Evolutionary conservation across 768 basidiomycete genomes (phyloP).

Genomic region (Lactarius sp.): DNA sequence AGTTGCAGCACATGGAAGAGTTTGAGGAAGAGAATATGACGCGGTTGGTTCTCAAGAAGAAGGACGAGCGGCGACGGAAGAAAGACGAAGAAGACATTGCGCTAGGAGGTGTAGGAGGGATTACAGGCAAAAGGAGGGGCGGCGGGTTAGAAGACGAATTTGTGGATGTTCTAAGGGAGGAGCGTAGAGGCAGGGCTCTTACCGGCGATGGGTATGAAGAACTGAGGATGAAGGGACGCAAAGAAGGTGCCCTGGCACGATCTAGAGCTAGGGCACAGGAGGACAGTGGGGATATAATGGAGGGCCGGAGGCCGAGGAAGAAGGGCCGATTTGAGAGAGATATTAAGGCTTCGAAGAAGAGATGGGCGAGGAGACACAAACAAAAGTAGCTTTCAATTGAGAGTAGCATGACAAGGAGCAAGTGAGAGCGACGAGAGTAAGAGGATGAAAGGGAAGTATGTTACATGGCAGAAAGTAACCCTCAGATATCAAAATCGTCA

Average conservation of each 20-base stretch:
- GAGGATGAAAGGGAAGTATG: not conserved
- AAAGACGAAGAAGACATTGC: slow-evolving; percentile 87
- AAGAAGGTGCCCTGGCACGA: slow-evolving; percentile 53
- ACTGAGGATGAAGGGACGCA: slow-evolving; percentile 63
- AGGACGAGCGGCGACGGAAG: slow-evolving; percentile 62
- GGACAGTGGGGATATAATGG: slow-evolving; percentile 30
- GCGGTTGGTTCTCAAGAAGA: slow-evolving; percentile 85
- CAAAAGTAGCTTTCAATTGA: slow-evolving; percentile 20
- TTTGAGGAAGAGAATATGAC: slow-evolving; percentile 97
- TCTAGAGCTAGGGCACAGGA: slow-evolving; percentile 41
- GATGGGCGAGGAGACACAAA: slow-evolving; percentile 20
- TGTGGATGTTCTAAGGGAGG: slow-evolving; percentile 65
- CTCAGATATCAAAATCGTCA: slow-evolving; percentile 32
- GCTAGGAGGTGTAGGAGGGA: slow-evolving; percentile 60
- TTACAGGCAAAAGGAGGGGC: slow-evolving; percentile 48
- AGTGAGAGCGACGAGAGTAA: not conserved
- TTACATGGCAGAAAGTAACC: not conserved
- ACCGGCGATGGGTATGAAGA: slow-evolving; percentile 78
- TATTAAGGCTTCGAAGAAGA: slow-evolving; percentile 35
- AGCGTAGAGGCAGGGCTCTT: slow-evolving; percentile 38
- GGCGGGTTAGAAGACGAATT: slow-evolving; percentile 84
- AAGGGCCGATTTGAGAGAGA: slow-evolving; percentile 43
- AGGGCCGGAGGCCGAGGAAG: slow-evolving; percentile 36
- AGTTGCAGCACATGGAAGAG: slow-evolving; percentile 73
- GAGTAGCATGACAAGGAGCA: not conserved